Base-by-base conservation (phyloP, 768 basidiomycete genomes). In the Podaxis rugospora region DNA sequence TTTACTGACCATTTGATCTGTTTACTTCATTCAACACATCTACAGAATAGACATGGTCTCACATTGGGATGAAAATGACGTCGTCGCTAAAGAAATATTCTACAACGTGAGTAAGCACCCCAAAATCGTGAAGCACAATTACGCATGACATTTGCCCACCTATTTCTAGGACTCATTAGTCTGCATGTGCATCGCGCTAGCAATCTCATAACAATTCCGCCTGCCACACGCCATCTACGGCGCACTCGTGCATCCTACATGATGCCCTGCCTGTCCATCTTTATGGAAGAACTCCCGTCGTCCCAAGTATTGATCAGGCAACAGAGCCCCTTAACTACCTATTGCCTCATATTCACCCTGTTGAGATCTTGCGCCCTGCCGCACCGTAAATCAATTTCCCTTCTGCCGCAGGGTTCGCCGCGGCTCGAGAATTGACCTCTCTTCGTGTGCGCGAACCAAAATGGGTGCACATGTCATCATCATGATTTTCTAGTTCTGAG, bases 41-140 rank as follows among this genome's bases (percentile, higher is more conserved):
- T 63, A 51, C 66, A 93, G 92, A 66, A 90, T 88, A 51, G 90
- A 90, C 71, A 83, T 94, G 75, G 83, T 81, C 52, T 92, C 89
- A 63, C 92, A 94, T 68, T 94, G 92, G 92, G 92, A 94, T 76
- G 92, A 93, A 64, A 83, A 84, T 55, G 92, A 94, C 69, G 77
- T 80, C 54, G 85, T 92, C 61, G 81, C 86, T 44, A 86, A 91
- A 71, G 92, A 93, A 73, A 78, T 93, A 69, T 92, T 82, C 74
- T 79, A 80, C 51, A 94, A 91, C 69, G 92, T 92, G 74, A 64
- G 89, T 27, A 62, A 63, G 57, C 46, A 54, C 51, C 46, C 57
- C 42, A 44, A 55, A 39, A 57, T 56, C 42, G 57, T 52, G 55
- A 63, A 53, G 35, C 51, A 44, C 40, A 23, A 10, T 50, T 51